phyloP scores from a whole-genome alignment of 257 asterid genomes.

The Nicotiana paniculata region DNA sequence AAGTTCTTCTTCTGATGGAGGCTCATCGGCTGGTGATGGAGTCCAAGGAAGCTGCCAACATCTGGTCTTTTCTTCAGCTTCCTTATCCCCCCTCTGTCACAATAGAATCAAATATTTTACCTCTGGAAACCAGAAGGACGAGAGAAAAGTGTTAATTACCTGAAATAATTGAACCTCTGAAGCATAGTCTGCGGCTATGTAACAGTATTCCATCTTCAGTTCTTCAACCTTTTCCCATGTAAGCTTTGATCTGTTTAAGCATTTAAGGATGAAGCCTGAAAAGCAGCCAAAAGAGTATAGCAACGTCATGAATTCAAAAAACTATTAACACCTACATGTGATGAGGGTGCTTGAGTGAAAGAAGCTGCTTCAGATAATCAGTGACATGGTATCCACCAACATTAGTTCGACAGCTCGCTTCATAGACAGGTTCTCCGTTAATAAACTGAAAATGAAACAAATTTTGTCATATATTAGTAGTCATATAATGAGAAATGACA shows the following conservation, averaged over 20 bases:
- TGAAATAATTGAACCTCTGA: conserved; percentile 79
- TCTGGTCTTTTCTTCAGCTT: conserved; percentile 79
- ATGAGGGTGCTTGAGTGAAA: conserved; percentile 96
- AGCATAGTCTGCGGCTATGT: conserved; percentile 66
- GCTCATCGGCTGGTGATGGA: conserved; percentile 78
- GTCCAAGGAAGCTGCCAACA: conserved; percentile 99
- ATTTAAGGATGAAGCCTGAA: conserved; percentile 14
- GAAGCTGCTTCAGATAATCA: conserved; percentile 92
- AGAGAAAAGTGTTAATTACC: conserved; percentile 30
- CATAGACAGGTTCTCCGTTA: conserved; percentile 91
- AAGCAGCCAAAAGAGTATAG: conserved; percentile 8
- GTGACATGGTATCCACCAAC: conserved; percentile 96
- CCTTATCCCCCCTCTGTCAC: conserved; percentile 65
- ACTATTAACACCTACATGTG: conserved; percentile 60
- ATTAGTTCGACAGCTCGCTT: conserved; percentile 89
- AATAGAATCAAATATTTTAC: conserved; percentile 6
- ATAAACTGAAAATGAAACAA: conserved; percentile 50
- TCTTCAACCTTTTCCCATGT: conserved; percentile 99
- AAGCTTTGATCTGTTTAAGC: conserved; percentile 61
- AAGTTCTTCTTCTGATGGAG: conserved; percentile 94
- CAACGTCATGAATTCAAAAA: neutral
- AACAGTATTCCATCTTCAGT: conserved; percentile 96
- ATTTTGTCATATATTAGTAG: neutral
- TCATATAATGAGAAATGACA: neutral
- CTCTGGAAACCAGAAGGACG: conserved; percentile 7